Conservation (phyloP, 768 basidiomycete genomes). For the Rhodotorula graminis region DNA sequence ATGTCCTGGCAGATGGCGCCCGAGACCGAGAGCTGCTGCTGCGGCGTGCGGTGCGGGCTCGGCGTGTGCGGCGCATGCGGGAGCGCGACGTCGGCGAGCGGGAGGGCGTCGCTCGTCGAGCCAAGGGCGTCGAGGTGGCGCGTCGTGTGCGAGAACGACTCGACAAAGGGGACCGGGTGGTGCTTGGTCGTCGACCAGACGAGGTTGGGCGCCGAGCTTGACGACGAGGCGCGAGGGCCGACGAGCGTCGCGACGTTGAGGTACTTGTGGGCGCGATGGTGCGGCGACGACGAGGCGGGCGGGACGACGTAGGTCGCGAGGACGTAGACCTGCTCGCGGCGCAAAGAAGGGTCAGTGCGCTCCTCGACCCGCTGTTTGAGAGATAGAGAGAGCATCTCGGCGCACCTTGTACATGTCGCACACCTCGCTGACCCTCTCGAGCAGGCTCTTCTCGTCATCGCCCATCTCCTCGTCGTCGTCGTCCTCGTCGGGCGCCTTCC, state of each 20-base stretch:
- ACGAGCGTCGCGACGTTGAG: conserved; percentile 31
- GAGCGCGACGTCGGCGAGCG: conserved; percentile 2
- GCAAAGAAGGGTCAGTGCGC: neutral
- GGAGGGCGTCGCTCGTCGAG: neutral
- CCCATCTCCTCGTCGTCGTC: conserved; percentile 19
- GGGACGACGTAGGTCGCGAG: conserved; percentile 25
- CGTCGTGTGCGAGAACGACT: conserved; percentile 18
- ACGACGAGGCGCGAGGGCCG: neutral
- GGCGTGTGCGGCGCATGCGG: neutral
- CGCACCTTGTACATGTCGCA: conserved; percentile 46
- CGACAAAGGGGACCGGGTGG: conserved; percentile 31
- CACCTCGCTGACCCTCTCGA: conserved; percentile 49
- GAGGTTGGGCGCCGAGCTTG: neutral
- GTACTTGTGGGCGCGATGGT: neutral
- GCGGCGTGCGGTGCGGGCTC: neutral
- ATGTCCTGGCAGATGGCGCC: conserved; percentile 28
- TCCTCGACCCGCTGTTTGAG: too few species aligned
- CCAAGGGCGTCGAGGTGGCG: neutral
- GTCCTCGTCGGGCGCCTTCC: neutral
- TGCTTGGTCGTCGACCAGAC: conserved; percentile 31
- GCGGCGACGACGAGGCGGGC: neutral
- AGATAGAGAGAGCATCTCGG: too few species aligned
- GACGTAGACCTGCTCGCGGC: neutral
- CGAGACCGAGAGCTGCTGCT: conserved; percentile 4
- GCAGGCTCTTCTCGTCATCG: conserved; percentile 42